These are phyloP conservation scores for Cutaneotrichosporon curvatum DNA, from an alignment of 1,284 basidiomycete genomes.

Conservation along the genomic window DNA sequence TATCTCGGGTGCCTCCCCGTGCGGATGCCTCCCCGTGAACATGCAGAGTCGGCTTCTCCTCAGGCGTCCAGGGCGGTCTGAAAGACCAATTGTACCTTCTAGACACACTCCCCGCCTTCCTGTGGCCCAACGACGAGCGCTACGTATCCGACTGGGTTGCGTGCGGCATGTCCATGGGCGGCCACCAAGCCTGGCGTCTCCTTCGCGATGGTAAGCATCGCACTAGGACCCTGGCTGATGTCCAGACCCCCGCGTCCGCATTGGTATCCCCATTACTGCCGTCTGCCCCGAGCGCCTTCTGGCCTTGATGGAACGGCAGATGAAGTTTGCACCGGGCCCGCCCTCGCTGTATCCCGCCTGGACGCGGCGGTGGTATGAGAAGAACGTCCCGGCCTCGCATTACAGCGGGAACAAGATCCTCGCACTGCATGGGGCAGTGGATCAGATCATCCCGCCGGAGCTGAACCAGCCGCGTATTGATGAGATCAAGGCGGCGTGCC, in stretches of 20 bases:
- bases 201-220: constrained; percentile 5
- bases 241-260: constrained; percentile 49
- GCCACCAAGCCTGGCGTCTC: constrained; percentile 10
- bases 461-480: constrained; percentile 30
- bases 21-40: too few species aligned
- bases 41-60: too few species aligned
- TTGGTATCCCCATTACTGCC: constrained; percentile 7
- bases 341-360: not conserved
- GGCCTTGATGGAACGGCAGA: constrained; percentile 50
- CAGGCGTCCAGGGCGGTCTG: too few species aligned
- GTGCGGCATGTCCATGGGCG: constrained; percentile 51
- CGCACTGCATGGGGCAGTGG: constrained; percentile 53
- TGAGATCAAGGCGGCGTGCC: constrained; percentile 16
- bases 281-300: constrained; percentile 4
- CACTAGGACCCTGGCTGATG: too few species aligned
- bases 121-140: constrained; percentile 67
- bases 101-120: constrained; percentile 66
- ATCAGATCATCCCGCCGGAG: constrained; percentile 34
- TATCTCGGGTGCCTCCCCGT: too few species aligned
- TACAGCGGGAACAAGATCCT: constrained; percentile 66
- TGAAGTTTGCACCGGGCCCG: constrained; percentile 45
- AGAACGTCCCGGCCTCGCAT: constrained; percentile 45
- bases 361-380: constrained; percentile 26
- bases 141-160: constrained; percentile 60
- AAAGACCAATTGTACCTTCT: constrained; percentile 69